phyloP scores from a whole-genome alignment of 192 early-diverging fungal species.

The Backusella liffmaniae region DNA sequence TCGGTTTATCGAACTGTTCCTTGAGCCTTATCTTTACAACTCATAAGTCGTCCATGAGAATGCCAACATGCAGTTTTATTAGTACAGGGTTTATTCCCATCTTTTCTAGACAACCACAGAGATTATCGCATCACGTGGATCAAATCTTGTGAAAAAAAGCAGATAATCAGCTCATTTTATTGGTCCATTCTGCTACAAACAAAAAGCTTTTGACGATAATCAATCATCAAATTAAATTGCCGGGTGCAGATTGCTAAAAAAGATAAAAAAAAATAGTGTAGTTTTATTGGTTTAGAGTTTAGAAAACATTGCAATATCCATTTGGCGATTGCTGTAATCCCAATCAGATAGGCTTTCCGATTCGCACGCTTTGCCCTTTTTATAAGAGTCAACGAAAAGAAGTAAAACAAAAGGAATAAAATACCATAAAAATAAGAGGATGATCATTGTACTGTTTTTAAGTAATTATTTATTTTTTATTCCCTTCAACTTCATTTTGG shows the following conservation, averaged over 20 bases:
- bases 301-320: background rate
- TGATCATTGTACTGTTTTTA: background rate
- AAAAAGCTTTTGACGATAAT: background rate
- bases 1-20: background rate
- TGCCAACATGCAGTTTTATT: background rate
- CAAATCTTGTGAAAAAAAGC: background rate
- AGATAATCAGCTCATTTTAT: background rate
- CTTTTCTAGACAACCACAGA: background rate
- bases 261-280: background rate
- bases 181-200: background rate
- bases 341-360: background rate
- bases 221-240: background rate
- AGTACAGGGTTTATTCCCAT: background rate
- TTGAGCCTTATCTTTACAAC: background rate
- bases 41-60: background rate
- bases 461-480: background rate
- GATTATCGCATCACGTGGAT: background rate
- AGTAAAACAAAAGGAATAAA: background rate
- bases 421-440: background rate
- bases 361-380: constrained; percentile 7
- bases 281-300: background rate
- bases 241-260: background rate
- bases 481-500: background rate
- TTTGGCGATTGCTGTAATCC: background rate
- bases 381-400: background rate